Percentiles rank a stretch among this genome's conserved stretches.
Evolutionary conservation across 257 asterid species (phyloP).

Genomic region (Osmanthus fragrans): DNA sequence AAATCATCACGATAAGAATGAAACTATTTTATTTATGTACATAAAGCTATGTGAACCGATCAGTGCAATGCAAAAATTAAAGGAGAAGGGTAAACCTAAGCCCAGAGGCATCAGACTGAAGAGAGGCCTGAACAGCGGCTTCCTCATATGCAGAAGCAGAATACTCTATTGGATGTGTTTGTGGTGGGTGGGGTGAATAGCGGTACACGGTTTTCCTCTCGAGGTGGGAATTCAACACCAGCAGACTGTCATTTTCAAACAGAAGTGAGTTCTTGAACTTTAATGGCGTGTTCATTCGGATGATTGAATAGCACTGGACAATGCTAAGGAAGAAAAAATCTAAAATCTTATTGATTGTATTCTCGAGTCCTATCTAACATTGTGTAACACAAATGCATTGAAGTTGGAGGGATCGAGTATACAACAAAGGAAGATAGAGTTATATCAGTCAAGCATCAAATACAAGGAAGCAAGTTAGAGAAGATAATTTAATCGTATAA

Average conservation of each 20-base stretch:
- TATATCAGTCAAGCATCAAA: too few relatives aligned
- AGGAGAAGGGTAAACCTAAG: conserved; percentile 58
- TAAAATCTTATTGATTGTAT: too few relatives aligned
- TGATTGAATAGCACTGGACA: neutral
- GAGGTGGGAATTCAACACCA: conserved; percentile 95
- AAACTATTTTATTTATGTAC: neutral
- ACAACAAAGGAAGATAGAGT: too few relatives aligned
- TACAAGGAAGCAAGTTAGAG: too few relatives aligned
- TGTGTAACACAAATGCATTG: too few relatives aligned
- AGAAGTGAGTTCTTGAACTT: conserved; percentile 13
- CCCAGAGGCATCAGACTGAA: conserved; percentile 83
- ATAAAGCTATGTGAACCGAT: neutral
- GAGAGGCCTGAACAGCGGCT: conserved; percentile 94
- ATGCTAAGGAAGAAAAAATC: too few relatives aligned
- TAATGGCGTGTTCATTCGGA: neutral
- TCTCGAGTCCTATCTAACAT: too few relatives aligned
- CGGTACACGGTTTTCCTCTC: conserved; percentile 81
- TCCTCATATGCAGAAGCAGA: conserved; percentile 68
- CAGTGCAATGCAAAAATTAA: neutral
- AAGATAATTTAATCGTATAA: neutral
- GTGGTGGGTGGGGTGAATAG: conserved; percentile 97
- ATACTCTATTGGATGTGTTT: conserved; percentile 73
- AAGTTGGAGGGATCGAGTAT: too few relatives aligned
- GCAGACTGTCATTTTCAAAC: conserved; percentile 50
- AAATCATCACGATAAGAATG: neutral